Evolutionary conservation across 2,329 filamentous ascomycete genomes (phyloP).

Genomic region (Colletotrichum sp.): DNA sequence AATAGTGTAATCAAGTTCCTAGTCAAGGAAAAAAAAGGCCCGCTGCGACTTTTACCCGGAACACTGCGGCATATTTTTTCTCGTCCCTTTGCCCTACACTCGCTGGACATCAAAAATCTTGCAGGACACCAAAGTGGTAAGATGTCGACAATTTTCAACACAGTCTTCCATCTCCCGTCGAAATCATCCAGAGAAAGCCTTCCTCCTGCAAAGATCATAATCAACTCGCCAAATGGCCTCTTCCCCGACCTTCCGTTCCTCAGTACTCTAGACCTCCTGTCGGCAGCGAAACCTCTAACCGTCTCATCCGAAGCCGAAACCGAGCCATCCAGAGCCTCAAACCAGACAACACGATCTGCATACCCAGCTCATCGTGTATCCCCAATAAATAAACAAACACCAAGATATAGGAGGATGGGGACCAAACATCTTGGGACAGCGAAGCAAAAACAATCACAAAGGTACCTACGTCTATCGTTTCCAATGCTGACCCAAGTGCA

Average conservation of each 20-base stretch:
- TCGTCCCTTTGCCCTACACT: neutral
- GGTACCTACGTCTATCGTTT: neutral
- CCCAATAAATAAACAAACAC: neutral
- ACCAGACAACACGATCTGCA: neutral
- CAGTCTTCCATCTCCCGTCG: neutral
- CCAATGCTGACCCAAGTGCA: neutral
- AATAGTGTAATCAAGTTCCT: neutral
- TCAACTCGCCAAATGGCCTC: too few species aligned
- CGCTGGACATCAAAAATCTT: too few species aligned
- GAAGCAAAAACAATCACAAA: neutral
- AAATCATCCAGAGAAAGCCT: neutral
- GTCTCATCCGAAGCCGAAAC: neutral
- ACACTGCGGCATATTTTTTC: neutral
- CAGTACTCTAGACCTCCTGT: neutral
- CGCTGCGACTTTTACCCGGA: neutral
- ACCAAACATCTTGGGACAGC: neutral
- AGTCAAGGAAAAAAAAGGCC: neutral
- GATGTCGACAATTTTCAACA: neutral
- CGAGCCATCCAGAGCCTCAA: neutral
- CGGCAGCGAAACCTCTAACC: neutral
- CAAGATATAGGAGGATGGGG: fast-evolving
- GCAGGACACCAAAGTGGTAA: too few species aligned
- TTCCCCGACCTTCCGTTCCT: too few species aligned
- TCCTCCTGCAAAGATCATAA: too few species aligned
- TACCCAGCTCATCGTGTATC: neutral